Conservation (phyloP, 2,329 filamentous ascomycete species). For the Fulvia fulva region DNA sequence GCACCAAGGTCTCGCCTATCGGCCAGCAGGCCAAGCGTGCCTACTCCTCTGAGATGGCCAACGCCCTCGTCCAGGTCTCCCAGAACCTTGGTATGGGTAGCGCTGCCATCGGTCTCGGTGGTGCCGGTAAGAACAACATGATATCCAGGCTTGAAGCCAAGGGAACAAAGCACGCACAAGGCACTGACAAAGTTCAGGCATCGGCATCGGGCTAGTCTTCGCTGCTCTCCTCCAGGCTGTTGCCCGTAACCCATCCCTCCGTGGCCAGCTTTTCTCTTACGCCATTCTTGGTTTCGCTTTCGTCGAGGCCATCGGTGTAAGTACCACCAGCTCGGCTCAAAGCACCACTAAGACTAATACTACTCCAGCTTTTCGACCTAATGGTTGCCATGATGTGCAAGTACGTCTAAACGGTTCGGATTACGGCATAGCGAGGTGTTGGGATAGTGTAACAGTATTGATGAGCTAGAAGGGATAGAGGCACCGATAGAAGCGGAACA, state of each 20-base stretch:
- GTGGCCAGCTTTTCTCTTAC: conserved; percentile 93
- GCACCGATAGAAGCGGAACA: conserved; percentile 11
- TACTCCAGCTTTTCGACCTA: conserved; percentile 64
- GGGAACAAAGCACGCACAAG: too few relatives aligned
- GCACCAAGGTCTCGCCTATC: conserved; percentile 38
- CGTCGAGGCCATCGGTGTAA: conserved; percentile 77
- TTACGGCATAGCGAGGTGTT: conserved; percentile 17
- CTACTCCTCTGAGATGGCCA: conserved; percentile 85
- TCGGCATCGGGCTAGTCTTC: conserved; percentile 94
- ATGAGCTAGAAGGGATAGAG: conserved; percentile 19
- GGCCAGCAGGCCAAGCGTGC: conserved; percentile 54
- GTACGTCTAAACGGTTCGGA: conserved; percentile 34
- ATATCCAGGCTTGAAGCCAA: too few relatives aligned
- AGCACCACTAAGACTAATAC: conserved; percentile 1
- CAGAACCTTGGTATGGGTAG: conserved; percentile 83
- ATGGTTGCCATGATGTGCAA: conserved; percentile 95
- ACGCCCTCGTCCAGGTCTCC: conserved; percentile 84
- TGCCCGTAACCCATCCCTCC: conserved; percentile 90
- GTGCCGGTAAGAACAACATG: conserved; percentile 18
- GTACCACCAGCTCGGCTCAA: conserved; percentile 4
- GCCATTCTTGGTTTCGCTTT: conserved; percentile 94
- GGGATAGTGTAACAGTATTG: conserved; percentile 25
- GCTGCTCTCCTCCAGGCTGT: conserved; percentile 83
- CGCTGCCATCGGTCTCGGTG: conserved; percentile 77
- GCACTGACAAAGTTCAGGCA: conserved; percentile 51